Evolutionary conservation across 148 eudicot genomes (phyloP), one percentile per base, ranked within the genome.

Genomic region (Spergularia bocconei): DNA sequence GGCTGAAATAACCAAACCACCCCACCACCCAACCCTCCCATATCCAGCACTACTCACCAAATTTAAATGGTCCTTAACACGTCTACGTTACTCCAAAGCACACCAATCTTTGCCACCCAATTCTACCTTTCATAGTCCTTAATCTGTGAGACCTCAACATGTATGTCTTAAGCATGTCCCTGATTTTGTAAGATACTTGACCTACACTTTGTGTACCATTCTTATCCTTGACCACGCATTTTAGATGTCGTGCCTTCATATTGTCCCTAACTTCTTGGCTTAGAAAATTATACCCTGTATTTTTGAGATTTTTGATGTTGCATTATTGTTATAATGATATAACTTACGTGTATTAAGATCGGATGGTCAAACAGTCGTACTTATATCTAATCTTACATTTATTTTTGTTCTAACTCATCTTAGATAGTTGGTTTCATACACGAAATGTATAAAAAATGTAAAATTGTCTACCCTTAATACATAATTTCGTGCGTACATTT

Each of bases 151-250:
- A 65, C 4, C 21, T 52, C n/a, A n/a, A 70, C 41, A 12, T 60
- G 36, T 63, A 15, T 77, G 79, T 77, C 74, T 56, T 51, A 51
- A 20, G 58, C 67, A 4, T 77, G 79, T 77, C 79, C 62, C 79
- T 69, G 6, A 70, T 48, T 50, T 59, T 33, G 60, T 65, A 64
- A 61, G 19, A 48, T 29, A 36, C 15, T 11, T 70, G 74, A 13
- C 69, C 59, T 51, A 50, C 59, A 19, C 19, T 19, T 65, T 12
- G 54, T 36, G 56, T 19, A 39, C 44, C 33, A 12, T 57, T 52
- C 67, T 36, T 61, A 69, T 62, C 74, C 67, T 56, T 56, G 52
- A 56, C 55, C 52, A 16, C 47, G 54, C 70, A 13, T 75, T 72
- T 44, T 36, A 7, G 33, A 59, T 48, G 17, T 72, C 67, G 13